These are phyloP conservation scores for Geotrichum phurueaensis DNA, from an alignment of 1,139 yeast genomes.

Conservation along the genomic window DNA sequence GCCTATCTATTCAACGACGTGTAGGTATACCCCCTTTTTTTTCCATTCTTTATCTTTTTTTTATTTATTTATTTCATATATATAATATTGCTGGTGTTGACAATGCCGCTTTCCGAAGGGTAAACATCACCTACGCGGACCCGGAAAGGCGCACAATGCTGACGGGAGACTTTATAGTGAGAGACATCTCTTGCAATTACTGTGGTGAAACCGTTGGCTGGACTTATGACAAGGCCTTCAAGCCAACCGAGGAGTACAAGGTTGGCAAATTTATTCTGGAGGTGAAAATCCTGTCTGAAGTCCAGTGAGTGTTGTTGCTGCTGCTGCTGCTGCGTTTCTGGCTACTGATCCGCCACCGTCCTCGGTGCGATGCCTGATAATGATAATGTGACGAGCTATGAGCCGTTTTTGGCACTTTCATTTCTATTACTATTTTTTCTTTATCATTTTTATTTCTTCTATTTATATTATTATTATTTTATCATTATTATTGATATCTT, in stretches of 20 bases:
- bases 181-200: slow-evolving; percentile 59
- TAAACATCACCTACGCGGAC: slow-evolving; percentile 35
- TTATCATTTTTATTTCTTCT: not conserved
- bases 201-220: slow-evolving; percentile 66
- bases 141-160: slow-evolving; percentile 47
- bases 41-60: not conserved
- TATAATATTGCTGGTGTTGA: not conserved
- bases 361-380: not conserved
- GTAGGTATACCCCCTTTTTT: slow-evolving; percentile 24
- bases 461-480: too few species aligned
- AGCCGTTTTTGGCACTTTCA: not conserved
- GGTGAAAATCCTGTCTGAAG: slow-evolving; percentile 27
- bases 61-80: not conserved
- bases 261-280: slow-evolving; percentile 78
- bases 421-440: too few species aligned
- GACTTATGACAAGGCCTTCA: slow-evolving; percentile 62
- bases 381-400: not conserved
- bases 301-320: slow-evolving; percentile 3
- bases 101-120: slow-evolving; percentile 22
- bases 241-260: slow-evolving; percentile 57
- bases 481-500: too few species aligned
- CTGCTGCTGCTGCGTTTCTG: too few species aligned
- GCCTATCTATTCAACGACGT: slow-evolving; percentile 39
- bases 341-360: not conserved
- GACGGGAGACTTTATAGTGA: slow-evolving; percentile 66